phyloP scores from a whole-genome alignment of 805 yeast genomes.

The Zygosaccharomyces bailii region DNA sequence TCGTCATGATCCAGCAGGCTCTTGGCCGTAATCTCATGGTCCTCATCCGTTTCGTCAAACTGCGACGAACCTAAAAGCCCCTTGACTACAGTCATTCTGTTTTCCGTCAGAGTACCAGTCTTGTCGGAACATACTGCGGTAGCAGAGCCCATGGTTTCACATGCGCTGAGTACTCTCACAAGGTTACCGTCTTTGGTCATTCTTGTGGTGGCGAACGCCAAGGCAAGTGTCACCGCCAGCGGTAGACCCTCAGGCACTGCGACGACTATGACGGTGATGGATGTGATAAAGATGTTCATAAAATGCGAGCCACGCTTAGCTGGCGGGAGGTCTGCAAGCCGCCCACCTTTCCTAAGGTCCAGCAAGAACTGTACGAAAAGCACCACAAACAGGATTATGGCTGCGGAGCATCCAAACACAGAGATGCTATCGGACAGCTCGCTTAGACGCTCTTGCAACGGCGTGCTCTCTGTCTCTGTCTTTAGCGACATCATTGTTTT shows the following conservation, averaged over 20 bases:
- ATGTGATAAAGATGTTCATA: conserved; percentile 80
- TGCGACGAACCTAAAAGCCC: conserved; percentile 62
- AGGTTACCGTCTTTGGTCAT: conserved; percentile 96
- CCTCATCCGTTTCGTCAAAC: conserved; percentile 48
- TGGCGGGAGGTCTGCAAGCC: conserved; percentile 44
- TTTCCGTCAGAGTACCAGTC: conserved; percentile 95
- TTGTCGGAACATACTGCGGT: conserved; percentile 96
- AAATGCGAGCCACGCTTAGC: conserved; percentile 82
- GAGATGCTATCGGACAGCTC: conserved; percentile 89
- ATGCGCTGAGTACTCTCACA: conserved; percentile 88
- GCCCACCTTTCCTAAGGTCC: conserved; percentile 39
- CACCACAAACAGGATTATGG: conserved; percentile 73
- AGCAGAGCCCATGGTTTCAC: conserved; percentile 99
- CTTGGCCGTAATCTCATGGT: conserved; percentile 11
- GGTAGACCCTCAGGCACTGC: conserved; percentile 99
- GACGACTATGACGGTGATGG: conserved; percentile 90
- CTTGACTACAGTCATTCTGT: conserved; percentile 83
- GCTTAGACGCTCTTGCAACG: conserved; percentile 78
- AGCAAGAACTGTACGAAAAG: conserved; percentile 72
- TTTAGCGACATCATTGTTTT: conserved; percentile 79
- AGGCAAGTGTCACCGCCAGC: conserved; percentile 90
- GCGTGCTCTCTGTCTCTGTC: conserved; percentile 79
- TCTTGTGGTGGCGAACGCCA: conserved; percentile 97
- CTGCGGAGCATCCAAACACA: conserved; percentile 87
- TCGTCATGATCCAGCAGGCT: conserved; percentile 8